phyloP scores from a whole-genome alignment of 2,329 filamentous ascomycete genomes.

The Penicillium hordei region DNA sequence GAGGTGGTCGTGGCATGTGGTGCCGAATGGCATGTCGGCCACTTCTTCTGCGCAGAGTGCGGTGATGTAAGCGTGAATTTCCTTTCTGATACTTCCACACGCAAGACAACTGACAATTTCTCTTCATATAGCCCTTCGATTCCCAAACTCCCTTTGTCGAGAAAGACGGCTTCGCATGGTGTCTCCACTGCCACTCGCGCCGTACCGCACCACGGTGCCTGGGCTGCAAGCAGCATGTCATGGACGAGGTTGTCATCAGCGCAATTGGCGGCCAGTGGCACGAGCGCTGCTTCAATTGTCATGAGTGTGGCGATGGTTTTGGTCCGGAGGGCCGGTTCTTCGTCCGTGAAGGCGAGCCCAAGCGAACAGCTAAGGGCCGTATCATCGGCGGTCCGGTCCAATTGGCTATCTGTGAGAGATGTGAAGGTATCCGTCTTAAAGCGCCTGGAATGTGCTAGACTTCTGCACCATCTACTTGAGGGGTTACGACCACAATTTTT shows the following conservation, averaged over 20 bases:
- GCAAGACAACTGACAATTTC: constrained; percentile 13
- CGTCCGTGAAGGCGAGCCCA: constrained; percentile 55
- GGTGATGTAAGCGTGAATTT: constrained; percentile 62
- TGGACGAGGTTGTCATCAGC: constrained; percentile 85
- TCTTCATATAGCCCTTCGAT: constrained; percentile 53
- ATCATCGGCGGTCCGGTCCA: constrained; percentile 52
- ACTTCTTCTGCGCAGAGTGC: constrained; percentile 99
- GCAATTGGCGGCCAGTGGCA: constrained; percentile 94
- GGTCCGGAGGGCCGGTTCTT: constrained; percentile 63
- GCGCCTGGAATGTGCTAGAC: constrained; percentile 43
- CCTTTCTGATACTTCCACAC: not conserved
- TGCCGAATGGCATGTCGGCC: constrained; percentile 92
- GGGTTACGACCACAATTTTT: not conserved
- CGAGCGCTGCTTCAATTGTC: constrained; percentile 82
- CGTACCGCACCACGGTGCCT: constrained; percentile 86
- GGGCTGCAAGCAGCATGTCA: constrained; percentile 78
- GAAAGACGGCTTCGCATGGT: constrained; percentile 98
- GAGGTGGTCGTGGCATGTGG: constrained; percentile 93
- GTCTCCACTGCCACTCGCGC: constrained; percentile 86
- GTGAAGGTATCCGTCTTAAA: constrained; percentile 63
- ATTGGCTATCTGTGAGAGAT: constrained; percentile 61
- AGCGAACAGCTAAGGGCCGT: constrained; percentile 46
- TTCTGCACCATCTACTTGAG: not conserved
- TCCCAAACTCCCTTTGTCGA: constrained; percentile 79
- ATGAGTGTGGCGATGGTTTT: constrained; percentile 62